phyloP scores from a whole-genome alignment of 2,329 filamentous ascomycete genomes.

The Aureobasidium sp. region DNA sequence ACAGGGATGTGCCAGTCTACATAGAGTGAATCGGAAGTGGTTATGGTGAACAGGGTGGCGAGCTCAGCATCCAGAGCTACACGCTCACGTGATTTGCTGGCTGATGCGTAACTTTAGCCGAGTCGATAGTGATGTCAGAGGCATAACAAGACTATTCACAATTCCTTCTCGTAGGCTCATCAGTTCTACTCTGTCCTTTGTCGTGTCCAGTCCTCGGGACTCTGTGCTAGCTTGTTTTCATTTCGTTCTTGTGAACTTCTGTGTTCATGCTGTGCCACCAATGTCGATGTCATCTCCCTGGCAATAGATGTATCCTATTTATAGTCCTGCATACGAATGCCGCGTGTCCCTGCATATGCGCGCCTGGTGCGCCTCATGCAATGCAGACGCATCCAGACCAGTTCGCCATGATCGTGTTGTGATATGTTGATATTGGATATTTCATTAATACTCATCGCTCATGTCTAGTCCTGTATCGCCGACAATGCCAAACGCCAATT shows the following conservation, averaged over 20 bases:
- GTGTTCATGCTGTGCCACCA: too few relatives aligned
- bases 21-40: not conserved
- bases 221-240: not conserved
- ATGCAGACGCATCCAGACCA: not conserved
- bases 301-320: not conserved
- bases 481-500: not conserved
- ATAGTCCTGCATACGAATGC: not conserved
- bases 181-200: not conserved
- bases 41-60: not conserved
- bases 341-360: not conserved
- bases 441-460: constrained; percentile 10
- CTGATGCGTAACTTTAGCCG: not conserved
- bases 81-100: not conserved
- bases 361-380: not conserved
- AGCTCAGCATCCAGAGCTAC: not conserved
- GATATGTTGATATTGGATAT: not conserved
- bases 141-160: not conserved
- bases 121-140: not conserved
- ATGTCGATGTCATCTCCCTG: not conserved
- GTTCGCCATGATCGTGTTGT: not conserved
- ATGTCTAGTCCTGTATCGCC: not conserved
- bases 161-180: not conserved
- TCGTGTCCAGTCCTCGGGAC: not conserved
- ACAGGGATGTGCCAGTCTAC: not conserved
- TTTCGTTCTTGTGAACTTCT: not conserved